Base-by-base conservation (phyloP, 192 early-diverging fungal genomes). In the Borealophlyctis nickersoniae region DNA sequence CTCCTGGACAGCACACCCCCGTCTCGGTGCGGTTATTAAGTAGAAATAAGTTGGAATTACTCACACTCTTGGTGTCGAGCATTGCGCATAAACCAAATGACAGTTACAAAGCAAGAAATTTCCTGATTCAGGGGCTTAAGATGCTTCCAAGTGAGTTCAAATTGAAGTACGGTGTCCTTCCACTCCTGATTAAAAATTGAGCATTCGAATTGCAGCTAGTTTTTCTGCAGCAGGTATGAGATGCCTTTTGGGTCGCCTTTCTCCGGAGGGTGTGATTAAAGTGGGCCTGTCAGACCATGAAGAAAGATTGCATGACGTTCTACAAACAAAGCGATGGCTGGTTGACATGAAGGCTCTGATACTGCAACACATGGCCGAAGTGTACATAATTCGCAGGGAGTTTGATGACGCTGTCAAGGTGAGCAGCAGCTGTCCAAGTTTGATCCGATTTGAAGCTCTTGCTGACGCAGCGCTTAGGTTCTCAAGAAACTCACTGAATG, bases 81-180 rank as follows among this genome's bases (percentile, higher is more conserved):
- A 34, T 69, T 24, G 54, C 39, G 11, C 67, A 69, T 55, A 69
- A 63, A 29, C 27, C 4, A 19, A 22, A 57, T 19, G 67, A 69
- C 30, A 63, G 14, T n/a, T 53, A 50, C 16, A 69, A 69, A 30
- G 60, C 60, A 28, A 54, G 57, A 36, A 63, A 57, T 26, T 59
- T 62, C 51, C 50, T 69, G 14, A n/a, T 69, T n/a, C 60, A 69
- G 23, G 67, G 67, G 30, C 52, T 69, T 19, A 69, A 69, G 35
- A 28, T 45, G 1, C 29, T 69, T 24, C 54, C 62, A 35, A 55
- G 67, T 69, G 48, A 27, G 53, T 58, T n/a, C n/a, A n/a, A n/a
- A n/a, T n/a, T n/a, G n/a, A n/a, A n/a, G n/a, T n/a, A n/a, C n/a
- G n/a, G n/a, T n/a, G n/a, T n/a, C n/a, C n/a, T n/a, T n/a, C n/a